Evolutionary conservation across 805 yeast species (phyloP), one percentile per base, ranked within the genome.

Genomic region (Starmerella bombi): DNA sequence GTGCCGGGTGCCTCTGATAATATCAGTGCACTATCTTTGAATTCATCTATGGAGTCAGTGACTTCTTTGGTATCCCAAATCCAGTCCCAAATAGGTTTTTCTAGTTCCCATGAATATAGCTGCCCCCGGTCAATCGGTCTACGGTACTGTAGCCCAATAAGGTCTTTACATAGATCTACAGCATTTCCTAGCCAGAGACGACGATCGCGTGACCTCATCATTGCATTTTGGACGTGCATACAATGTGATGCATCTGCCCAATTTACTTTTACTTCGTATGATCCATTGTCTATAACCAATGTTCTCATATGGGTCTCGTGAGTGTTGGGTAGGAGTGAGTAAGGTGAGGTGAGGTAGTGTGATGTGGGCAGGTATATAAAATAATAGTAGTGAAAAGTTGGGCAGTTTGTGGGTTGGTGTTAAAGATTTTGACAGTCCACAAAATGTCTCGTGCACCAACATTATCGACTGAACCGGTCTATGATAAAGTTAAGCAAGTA

Each of bases 51-150:
- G 14, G 38, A 19, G 17, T 37, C 38, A 8, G 35, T 48, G 22
- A 49, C 23, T 34, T 33, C 32, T 16, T 35, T 32, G 10, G 42
- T 38, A 34, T 65, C 70, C 56, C 84, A 67, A 5, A 78, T 69
- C 49, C 79, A 74, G 58, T 91, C 97, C 98, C 97, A 91, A 2
- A 91, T 70, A 18, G 79, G 77, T 52, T 79, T 80, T 56, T 91
- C 85, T 2, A 81, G 63, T 48, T 83, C 94, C 98, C 97, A 91
- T 29, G 88, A 82, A 0, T 77, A 75, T 38, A 91, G 63, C 50
- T 86, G 93, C 3, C 96, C 96, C 25, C 78, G 76, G 48, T 85
- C 95, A 42, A 75, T 74, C 0, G 99, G 96, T 41, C 97, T 65
- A 45, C 79, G 71, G 59, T 79, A 72, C 17, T 70, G 69, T 5